These are phyloP conservation scores for Chlorella sp. DNA, from an alignment of 139 green algal genomes.

Conservation along the genomic window DNA sequence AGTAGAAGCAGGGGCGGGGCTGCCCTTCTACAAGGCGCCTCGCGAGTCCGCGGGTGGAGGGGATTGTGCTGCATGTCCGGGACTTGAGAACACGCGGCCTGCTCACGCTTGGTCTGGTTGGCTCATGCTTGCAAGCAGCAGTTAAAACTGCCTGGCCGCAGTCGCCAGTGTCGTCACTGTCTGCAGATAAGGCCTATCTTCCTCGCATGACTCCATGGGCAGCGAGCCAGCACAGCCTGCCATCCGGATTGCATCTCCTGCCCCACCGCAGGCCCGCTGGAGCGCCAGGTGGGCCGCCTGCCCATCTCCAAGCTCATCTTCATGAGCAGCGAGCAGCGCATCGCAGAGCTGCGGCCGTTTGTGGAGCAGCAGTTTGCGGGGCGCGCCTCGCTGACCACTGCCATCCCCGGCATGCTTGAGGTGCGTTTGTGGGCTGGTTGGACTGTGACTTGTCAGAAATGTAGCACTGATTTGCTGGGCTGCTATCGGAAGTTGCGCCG, in stretches of 20 bases:
- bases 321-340: constrained; percentile 53
- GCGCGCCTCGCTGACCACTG: constrained; percentile 64
- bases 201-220: background rate
- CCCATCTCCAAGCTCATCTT: constrained; percentile 76
- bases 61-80: too few relatives aligned
- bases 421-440: constrained; percentile 39
- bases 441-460: background rate
- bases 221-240: too few relatives aligned
- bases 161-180: background rate
- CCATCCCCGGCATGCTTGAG: constrained; percentile 91
- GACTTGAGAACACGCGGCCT: too few relatives aligned
- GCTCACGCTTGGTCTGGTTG: too few relatives aligned
- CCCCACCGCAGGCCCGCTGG: constrained; percentile 9
- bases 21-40: too few relatives aligned
- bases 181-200: background rate
- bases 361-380: constrained; percentile 45
- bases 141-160: background rate
- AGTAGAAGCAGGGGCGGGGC: too few relatives aligned
- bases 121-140: background rate
- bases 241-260: too few relatives aligned
- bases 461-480: background rate
- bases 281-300: constrained; percentile 1
- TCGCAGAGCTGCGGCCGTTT: constrained; percentile 3
- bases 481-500: constrained; percentile 36
- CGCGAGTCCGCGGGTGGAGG: too few relatives aligned